phyloP scores from a whole-genome alignment of 2,329 filamentous ascomycete genomes.

The Bertia moriformis region DNA sequence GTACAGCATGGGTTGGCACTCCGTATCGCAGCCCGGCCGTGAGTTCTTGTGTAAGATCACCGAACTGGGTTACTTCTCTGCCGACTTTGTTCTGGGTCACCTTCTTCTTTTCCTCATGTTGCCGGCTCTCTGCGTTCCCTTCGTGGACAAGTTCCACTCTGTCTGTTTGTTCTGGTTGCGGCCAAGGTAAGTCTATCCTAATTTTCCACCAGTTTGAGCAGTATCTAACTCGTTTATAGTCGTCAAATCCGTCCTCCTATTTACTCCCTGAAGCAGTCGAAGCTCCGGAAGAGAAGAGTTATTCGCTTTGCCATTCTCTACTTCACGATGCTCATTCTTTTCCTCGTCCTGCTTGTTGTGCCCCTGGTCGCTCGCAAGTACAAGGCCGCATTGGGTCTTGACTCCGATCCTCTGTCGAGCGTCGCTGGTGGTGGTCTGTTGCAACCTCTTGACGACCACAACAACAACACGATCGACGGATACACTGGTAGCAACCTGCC shows the following conservation, averaged over 20 bases:
- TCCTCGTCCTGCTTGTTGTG: conserved; percentile 66
- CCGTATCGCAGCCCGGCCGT: conserved; percentile 84
- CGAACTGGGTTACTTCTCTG: conserved; percentile 88
- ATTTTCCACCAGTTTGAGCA: conserved; percentile 16
- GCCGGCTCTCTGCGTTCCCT: conserved; percentile 69
- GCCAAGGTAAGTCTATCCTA: conserved; percentile 62
- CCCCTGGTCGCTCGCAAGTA: conserved; percentile 56
- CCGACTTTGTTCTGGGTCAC: conserved; percentile 86
- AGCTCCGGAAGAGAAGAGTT: conserved; percentile 81
- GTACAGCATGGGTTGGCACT: conserved; percentile 98
- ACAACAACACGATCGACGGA: conserved; percentile 32
- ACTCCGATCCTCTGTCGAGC: conserved; percentile 10
- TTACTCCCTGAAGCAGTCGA: conserved; percentile 97
- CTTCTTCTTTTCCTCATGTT: conserved; percentile 84
- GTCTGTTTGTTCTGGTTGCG: conserved; percentile 99
- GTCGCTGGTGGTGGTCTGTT: conserved; percentile 26
- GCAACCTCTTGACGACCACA: conserved; percentile 50
- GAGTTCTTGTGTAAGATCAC: conserved; percentile 99
- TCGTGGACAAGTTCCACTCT: conserved; percentile 88
- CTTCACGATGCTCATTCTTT: conserved; percentile 72
- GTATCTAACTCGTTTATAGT: conserved; percentile 28
- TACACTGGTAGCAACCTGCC: conserved; percentile 17
- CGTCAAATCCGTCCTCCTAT: conserved; percentile 97
- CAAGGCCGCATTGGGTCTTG: conserved; percentile 46
- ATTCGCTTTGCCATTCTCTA: conserved; percentile 89